Evolutionary conservation across 1,284 basidiomycete genomes (phyloP).

Genomic region (Mycosarcoma mackinlayi): DNA sequence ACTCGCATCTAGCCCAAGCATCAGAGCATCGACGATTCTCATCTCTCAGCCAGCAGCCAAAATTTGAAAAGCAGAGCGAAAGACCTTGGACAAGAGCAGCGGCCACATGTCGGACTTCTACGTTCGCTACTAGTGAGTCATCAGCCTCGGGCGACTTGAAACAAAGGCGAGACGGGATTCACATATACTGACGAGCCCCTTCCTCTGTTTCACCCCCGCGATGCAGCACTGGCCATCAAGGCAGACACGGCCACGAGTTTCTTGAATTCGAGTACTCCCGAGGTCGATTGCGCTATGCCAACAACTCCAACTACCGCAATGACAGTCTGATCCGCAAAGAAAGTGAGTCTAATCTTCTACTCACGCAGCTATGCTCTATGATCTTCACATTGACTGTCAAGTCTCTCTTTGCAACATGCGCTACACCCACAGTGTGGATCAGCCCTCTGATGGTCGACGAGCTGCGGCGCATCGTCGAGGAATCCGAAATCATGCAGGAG

Average conservation of each 20-base stretch:
- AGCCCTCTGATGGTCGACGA: constrained; percentile 90
- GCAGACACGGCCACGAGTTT: constrained; percentile 73
- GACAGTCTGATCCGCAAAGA: constrained; percentile 98
- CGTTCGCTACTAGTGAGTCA: constrained; percentile 66
- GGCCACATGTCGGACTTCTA: constrained; percentile 64
- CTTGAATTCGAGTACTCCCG: constrained; percentile 98
- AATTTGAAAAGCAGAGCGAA: neutral
- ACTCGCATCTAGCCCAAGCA: too few species aligned
- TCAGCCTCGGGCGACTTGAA: neutral
- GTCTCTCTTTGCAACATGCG: too few species aligned
- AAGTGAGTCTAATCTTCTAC: constrained; percentile 76
- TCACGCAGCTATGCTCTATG: too few species aligned
- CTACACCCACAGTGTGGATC: constrained; percentile 96
- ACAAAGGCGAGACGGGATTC: neutral
- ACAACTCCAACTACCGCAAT: constrained; percentile 99
- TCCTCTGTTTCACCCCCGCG: neutral
- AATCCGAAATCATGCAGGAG: constrained; percentile 96
- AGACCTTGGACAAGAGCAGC: neutral
- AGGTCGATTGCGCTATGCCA: constrained; percentile 94
- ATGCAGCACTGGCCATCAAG: constrained; percentile 64
- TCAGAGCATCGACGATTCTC: too few species aligned
- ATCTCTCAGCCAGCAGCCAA: too few species aligned
- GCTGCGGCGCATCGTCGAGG: constrained; percentile 90
- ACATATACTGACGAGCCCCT: neutral
- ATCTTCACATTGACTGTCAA: too few species aligned